Evolutionary conservation across 148 eudicot species (phyloP), one percentile per base, ranked within the genome.

Genomic region (Camellia granthamiana): DNA sequence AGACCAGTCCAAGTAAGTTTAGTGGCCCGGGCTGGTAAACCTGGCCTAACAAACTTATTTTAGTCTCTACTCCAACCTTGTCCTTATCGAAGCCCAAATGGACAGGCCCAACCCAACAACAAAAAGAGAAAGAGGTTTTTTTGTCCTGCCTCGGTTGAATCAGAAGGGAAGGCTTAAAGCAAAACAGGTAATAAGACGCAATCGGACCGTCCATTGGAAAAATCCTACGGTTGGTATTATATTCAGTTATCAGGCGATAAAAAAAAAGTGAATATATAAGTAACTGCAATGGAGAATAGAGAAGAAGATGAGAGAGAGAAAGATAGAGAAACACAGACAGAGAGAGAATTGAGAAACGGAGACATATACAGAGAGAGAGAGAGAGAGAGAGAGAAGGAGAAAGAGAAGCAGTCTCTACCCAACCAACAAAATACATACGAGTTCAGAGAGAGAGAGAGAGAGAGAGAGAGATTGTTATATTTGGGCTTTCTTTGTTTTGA

Each of bases 161-260:
- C 38, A 30, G 38, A 30, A 30, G 38, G 38, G 38, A 30, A 30
- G 38, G 38, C 0, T 30, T 30, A 30, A 30, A 30, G 38, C 38
- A 5, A 64, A 23, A 64, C 3, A 64, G 51, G 71, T 14, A 7
- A 42, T 16, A 49, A 47, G n/a, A 6, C 74, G 23, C 75, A 72
- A 30, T 72, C 59, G 46, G 19, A 43, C 61, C 63, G 77, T 30
- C 77, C 77, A 58, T 18, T 42, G 12, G 77, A 64, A 58, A 74
- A 58, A 58, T 74, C 78, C 49, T 2, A 59, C 52, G 78, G 78
- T 42, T 43, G 42, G 41, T 16, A 74, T 38, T 65, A 58, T 74
- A 21, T 58, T 74, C 62, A 30, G 47, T 55, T 58, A 58, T 58
- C 51, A 7, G 47, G 77, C 2, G 9, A 42, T 14, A 7, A 6